Percentiles rank a stretch among this genome's conserved stretches.
phyloP scores from a whole-genome alignment of 2,329 filamentous ascomycete genomes.

The Penicillium sp. region DNA sequence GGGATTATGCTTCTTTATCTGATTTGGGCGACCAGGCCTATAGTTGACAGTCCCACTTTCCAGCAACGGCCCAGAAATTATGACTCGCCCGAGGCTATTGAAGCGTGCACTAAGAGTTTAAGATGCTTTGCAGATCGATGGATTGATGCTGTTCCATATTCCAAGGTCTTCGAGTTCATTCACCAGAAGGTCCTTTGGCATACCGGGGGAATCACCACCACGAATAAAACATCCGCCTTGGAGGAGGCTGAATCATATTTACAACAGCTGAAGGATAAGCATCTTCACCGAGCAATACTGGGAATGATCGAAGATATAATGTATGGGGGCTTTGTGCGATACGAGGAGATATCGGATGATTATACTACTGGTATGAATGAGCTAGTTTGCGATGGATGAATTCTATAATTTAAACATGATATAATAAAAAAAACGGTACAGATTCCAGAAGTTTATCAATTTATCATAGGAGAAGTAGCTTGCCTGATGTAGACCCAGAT shows the following conservation, averaged over 20 bases:
- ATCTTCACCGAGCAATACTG: conserved; percentile 29
- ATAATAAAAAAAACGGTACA: neutral
- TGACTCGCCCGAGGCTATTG: conserved; percentile 24
- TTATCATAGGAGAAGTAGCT: conserved; percentile 28
- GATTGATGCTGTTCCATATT: conserved; percentile 28
- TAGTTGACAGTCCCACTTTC: conserved; percentile 6
- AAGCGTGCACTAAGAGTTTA: conserved; percentile 25
- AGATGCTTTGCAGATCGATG: conserved; percentile 29
- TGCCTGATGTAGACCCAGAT: conserved; percentile 18
- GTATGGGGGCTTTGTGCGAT: conserved; percentile 14
- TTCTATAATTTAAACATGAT: conserved; percentile 1
- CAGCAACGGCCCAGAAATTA: conserved; percentile 7
- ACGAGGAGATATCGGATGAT: conserved; percentile 7
- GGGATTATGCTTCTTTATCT: conserved; percentile 33
- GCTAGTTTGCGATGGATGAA: conserved; percentile 1
- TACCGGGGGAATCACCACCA: neutral
- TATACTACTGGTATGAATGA: conserved; percentile 7
- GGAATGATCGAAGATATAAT: conserved; percentile 36
- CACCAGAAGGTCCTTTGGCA: conserved; percentile 15
- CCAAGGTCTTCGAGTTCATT: conserved; percentile 26
- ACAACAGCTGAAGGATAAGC: conserved; percentile 27
- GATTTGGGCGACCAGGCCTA: conserved; percentile 24
- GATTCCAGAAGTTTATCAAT: neutral
- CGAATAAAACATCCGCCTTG: neutral
- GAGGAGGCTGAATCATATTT: conserved; percentile 22